Percentiles rank a stretch among this genome's conserved stretches.
Conservation (phyloP, 306 rosid species). For the Quercus rubra region DNA sequence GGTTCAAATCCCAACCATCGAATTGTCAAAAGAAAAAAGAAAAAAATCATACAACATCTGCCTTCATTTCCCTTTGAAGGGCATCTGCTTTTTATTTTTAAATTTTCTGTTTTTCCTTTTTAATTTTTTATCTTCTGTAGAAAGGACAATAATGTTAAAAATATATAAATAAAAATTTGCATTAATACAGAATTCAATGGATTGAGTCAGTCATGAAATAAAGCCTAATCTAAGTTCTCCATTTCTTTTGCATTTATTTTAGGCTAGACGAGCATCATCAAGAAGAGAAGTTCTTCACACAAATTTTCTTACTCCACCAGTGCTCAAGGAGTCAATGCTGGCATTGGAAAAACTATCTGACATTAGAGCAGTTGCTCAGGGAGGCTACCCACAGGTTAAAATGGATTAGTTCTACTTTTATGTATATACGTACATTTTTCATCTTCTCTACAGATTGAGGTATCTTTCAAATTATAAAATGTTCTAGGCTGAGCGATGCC, state of each 20-base stretch:
- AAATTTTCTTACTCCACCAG: constrained; percentile 87
- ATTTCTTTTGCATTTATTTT: constrained; percentile 15
- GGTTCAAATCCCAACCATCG: no score
- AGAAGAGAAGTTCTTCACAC: constrained; percentile 80
- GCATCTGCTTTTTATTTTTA: background rate
- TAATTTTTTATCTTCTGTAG: constrained; percentile 3
- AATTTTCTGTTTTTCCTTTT: background rate
- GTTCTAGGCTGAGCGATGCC: constrained; percentile 89
- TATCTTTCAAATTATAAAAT: constrained; percentile 12
- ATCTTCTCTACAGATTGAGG: constrained; percentile 10
- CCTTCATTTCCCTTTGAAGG: constrained; percentile 5
- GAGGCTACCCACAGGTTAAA: constrained; percentile 91
- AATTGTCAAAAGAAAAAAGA: background rate
- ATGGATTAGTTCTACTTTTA: constrained; percentile 7
- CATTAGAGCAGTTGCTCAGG: constrained; percentile 75
- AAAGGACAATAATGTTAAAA: background rate
- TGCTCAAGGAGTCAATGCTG: constrained; percentile 75
- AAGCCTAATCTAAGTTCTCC: background rate
- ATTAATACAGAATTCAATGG: no score
- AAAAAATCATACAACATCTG: constrained; percentile 13
- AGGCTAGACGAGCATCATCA: constrained; percentile 80
- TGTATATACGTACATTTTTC: background rate
- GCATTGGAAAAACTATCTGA: constrained; percentile 70
- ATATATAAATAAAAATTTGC: background rate
- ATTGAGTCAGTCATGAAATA: background rate